Percentiles rank a stretch among this genome's conserved stretches.
Evolutionary conservation across 2,329 filamentous ascomycete species (phyloP).

Genomic region (Ophiosphaerella narmari): DNA sequence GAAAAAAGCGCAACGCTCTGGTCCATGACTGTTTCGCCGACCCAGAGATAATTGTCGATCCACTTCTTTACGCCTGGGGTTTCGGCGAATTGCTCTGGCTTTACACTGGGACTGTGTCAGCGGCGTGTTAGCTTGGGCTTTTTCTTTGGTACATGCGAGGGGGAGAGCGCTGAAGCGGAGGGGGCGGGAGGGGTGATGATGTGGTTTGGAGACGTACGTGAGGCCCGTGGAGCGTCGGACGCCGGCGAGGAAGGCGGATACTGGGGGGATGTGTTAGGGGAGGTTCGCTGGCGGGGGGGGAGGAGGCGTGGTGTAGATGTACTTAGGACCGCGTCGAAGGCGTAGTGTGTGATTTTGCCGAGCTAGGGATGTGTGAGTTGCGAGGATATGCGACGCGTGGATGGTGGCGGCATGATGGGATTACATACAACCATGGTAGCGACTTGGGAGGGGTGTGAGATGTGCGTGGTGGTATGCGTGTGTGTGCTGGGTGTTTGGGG

Average conservation of each 20-base stretch:
- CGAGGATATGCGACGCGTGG: constrained; percentile 21
- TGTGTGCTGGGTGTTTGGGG: constrained; percentile 12
- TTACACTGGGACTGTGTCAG: constrained; percentile 72
- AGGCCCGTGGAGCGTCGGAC: constrained; percentile 97
- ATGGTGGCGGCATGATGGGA: constrained; percentile 15
- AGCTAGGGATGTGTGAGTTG: constrained; percentile 75
- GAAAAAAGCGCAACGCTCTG: constrained; percentile 91
- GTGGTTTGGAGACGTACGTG: constrained; percentile 70
- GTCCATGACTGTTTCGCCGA: constrained; percentile 98
- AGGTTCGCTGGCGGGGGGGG: neutral
- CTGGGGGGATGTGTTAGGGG: constrained; percentile 50
- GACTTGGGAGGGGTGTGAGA: constrained; percentile 3
- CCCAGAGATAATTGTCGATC: constrained; percentile 90
- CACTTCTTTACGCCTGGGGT: constrained; percentile 83
- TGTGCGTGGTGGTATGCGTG: constrained; percentile 1
- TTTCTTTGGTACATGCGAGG: constrained; percentile 4
- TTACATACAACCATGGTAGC: constrained; percentile 45
- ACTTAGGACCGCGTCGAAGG: constrained; percentile 93
- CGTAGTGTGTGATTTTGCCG: constrained; percentile 90
- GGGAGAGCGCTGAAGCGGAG: neutral
- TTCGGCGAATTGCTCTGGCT: constrained; percentile 81
- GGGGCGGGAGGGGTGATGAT: neutral
- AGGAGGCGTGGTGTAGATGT: constrained; percentile 48
- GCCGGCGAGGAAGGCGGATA: constrained; percentile 94
- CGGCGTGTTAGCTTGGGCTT: constrained; percentile 19